phyloP scores from a whole-genome alignment of 83 land plant species.

The Diphasiastrum complanatum region DNA sequence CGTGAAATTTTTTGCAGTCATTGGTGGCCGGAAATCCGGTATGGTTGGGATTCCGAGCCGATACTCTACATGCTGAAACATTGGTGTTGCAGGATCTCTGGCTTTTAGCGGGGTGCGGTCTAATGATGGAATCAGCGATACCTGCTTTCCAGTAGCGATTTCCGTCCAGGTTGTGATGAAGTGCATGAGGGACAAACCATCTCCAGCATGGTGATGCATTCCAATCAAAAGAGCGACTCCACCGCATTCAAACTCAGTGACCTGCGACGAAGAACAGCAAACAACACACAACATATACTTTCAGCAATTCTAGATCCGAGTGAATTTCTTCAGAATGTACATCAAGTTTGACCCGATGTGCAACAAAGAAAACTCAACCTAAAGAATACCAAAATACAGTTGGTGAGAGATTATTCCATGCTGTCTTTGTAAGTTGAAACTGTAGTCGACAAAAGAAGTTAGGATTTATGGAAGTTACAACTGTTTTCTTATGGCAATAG shows the following conservation, averaged over 20 bases:
- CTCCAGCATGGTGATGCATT: constrained; percentile 19
- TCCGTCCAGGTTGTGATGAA: constrained; percentile 14
- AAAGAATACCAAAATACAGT: background rate
- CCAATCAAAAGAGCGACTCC: background rate
- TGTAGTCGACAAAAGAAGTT: no score
- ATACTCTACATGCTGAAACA: constrained; percentile 5
- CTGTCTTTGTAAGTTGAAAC: no score
- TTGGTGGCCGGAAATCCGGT: background rate
- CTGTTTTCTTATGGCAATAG: no score
- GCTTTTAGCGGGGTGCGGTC: constrained; percentile 6
- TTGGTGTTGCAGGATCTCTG: background rate
- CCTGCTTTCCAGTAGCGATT: background rate
- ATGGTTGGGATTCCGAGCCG: background rate
- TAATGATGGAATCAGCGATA: background rate
- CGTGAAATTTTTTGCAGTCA: background rate
- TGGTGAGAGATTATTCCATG: no score
- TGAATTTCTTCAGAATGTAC: no score
- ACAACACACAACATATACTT: no score
- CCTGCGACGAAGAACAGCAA: background rate
- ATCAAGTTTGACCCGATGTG: background rate
- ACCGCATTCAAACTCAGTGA: constrained; percentile 18
- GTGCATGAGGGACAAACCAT: background rate
- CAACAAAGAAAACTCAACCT: background rate
- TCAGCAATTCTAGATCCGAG: no score
- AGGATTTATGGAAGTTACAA: no score